Base-by-base conservation (phyloP, 371 early-diverging fungal genomes). In the Mucor irregularis region DNA sequence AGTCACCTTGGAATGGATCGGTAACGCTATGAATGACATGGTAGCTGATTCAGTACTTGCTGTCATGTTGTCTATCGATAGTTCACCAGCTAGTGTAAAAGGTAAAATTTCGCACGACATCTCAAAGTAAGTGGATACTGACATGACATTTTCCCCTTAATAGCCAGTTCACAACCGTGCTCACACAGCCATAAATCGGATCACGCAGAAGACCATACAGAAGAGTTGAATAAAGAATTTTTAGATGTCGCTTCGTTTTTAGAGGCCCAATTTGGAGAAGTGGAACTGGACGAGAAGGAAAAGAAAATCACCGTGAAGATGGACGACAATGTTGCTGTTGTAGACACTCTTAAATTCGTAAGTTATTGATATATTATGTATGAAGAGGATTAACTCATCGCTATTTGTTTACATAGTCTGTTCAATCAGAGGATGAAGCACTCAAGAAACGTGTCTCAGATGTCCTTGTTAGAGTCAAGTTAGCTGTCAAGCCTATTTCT, bases 21-120 rank as follows among this genome's bases (percentile, higher is more conserved):
- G 96, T 25, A 89, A 90, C 67, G 75, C 91, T 8, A 85, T 94
- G 71, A 94, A 94, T 61, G 98, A 98, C 64, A 93, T 96, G 90
- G 85, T 97, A 0, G 97, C 97, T 3, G 99, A 98, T 61, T 91
- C 97, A 6, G 89, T 97, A 2, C 59, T 96, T 9, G 91, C 94
- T 2, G 80, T 97, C 5, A 73, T 97, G 14, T 58, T 94, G 43
- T 89, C 90, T 34, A 88, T 94, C 43, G 95, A 95, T 51, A 85
- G 84, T 43, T 86, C 89, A 49, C 97, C 95, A 19, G 96, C 95
- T 0, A 89, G 92, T 53, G 95, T 98, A 25, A 98, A 97, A 82
- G 82, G 78, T 74, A 69, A n/a, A n/a, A n/a, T n/a, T n/a, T n/a
- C n/a, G n/a, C n/a, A n/a, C n/a, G n/a, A n/a, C n/a, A n/a, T n/a